phyloP scores from a whole-genome alignment of 73 alveolate species.

The Halteria grandinella region DNA sequence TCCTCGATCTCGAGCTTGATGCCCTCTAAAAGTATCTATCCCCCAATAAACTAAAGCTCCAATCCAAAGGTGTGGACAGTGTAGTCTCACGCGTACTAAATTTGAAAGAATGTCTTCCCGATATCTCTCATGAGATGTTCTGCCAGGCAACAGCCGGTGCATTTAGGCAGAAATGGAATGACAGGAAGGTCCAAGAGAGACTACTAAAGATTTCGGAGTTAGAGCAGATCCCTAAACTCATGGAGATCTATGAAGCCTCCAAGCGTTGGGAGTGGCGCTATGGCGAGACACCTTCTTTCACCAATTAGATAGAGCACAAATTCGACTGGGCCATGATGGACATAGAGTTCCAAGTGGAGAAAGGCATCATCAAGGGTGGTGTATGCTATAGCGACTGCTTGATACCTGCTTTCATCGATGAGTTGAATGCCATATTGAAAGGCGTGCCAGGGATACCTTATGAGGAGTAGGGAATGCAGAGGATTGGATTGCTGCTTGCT shows the following conservation, averaged over 20 bases:
- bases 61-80: constrained; percentile 89
- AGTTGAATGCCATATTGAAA: no score
- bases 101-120: constrained; percentile 56
- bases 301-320: constrained; percentile 75
- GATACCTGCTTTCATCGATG: constrained; percentile 27
- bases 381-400: constrained; percentile 26
- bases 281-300: constrained; percentile 85
- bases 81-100: constrained; percentile 85
- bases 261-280: constrained; percentile 88
- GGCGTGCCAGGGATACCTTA: no score
- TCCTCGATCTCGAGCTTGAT: constrained; percentile 70
- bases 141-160: constrained; percentile 44
- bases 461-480: no score
- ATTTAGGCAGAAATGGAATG: constrained; percentile 40
- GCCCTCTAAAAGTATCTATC: constrained; percentile 76
- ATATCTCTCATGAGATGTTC: constrained; percentile 65
- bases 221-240: constrained; percentile 59
- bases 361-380: constrained; percentile 50
- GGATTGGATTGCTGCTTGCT: no score
- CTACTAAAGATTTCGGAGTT: constrained; percentile 55
- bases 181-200: constrained; percentile 23
- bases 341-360: constrained; percentile 70
- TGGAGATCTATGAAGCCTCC: constrained; percentile 66
- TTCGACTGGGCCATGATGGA: constrained; percentile 88
- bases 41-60: constrained; percentile 82